Evolutionary conservation across 1,284 basidiomycete species (phyloP).

Genomic region (Leccinum huronense): DNA sequence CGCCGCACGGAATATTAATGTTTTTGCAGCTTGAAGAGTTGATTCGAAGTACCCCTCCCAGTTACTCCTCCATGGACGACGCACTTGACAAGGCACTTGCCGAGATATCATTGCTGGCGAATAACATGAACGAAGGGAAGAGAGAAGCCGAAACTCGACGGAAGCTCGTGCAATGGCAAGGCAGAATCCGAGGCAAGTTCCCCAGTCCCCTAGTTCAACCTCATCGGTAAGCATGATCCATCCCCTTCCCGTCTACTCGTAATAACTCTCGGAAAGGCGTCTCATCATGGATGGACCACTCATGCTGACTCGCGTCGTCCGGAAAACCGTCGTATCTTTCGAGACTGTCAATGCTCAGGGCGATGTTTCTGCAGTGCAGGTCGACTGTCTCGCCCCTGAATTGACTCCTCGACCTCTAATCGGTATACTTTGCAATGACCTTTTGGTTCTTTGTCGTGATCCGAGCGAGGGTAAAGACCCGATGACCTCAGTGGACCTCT

Average conservation of each 20-base stretch:
- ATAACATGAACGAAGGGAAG: conserved; percentile 96
- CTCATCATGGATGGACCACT: conserved; percentile 87
- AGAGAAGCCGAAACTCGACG: conserved; percentile 88
- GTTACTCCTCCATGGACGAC: conserved; percentile 69
- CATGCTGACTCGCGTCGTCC: conserved; percentile 83
- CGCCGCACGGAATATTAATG: conserved; percentile 11
- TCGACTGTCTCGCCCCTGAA: conserved; percentile 86
- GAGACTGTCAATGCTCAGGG: conserved; percentile 78
- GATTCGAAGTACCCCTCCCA: conserved; percentile 77
- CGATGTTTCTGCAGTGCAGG: conserved; percentile 76
- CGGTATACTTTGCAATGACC: conserved; percentile 88
- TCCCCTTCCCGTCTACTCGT: conserved; percentile 6
- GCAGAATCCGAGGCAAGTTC: conserved; percentile 86
- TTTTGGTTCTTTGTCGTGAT: conserved; percentile 86
- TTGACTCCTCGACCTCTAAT: conserved; percentile 71
- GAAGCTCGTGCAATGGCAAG: conserved; percentile 90
- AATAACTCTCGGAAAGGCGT: conserved; percentile 47
- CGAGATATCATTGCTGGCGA: conserved; percentile 85
- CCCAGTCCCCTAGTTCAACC: conserved; percentile 97
- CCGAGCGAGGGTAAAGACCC: conserved; percentile 74
- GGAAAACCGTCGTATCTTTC: conserved; percentile 83
- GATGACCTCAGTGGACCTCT: conserved; percentile 75
- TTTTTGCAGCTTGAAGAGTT: conserved; percentile 74
- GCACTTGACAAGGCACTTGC: conserved; percentile 82
- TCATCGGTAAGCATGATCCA: conserved; percentile 63